Conservation (phyloP, 495 filamentous ascomycete genomes). For the Penicillium flavigenum region DNA sequence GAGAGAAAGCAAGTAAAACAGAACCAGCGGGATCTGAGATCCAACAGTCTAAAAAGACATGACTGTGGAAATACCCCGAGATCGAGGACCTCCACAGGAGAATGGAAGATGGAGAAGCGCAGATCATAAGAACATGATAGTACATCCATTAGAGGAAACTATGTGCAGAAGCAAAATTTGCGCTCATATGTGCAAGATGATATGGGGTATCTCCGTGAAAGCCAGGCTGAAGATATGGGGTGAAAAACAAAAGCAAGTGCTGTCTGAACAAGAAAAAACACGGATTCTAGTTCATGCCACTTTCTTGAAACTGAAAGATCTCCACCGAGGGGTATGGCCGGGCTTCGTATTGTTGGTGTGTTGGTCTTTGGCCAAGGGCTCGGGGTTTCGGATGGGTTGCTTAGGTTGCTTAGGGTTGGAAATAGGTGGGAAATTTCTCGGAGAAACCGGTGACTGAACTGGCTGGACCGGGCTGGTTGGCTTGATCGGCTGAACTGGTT, state of each 20-base stretch:
- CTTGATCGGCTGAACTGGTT: background rate
- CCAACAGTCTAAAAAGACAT: conserved; percentile 27
- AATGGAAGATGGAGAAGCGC: conserved; percentile 16
- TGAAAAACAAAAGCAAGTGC: conserved; percentile 20
- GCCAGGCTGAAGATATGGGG: conserved; percentile 13
- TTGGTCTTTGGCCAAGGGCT: conserved; percentile 15
- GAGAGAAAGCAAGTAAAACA: conserved; percentile 15
- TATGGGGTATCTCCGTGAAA: conserved; percentile 27
- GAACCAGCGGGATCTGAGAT: conserved; percentile 10
- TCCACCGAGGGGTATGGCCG: conserved; percentile 26
- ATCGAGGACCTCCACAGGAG: conserved; percentile 14
- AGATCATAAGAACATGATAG: conserved; percentile 34
- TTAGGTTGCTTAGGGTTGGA: conserved; percentile 21
- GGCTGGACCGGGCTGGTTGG: background rate
- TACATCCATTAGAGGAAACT: conserved; percentile 37
- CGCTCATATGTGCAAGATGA: conserved; percentile 29
- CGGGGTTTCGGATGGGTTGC: background rate
- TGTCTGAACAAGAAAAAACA: conserved; percentile 19
- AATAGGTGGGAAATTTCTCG: conserved; percentile 16
- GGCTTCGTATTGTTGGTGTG: conserved; percentile 15
- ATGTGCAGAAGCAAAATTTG: conserved; percentile 37
- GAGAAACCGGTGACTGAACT: conserved; percentile 12
- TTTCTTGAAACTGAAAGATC: conserved; percentile 33
- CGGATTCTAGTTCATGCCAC: conserved; percentile 17
- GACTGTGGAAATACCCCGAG: conserved; percentile 4